Evolutionary conservation across 2,329 filamentous ascomycete genomes (phyloP).

Genomic region (Ascochyta viciae-villosae): DNA sequence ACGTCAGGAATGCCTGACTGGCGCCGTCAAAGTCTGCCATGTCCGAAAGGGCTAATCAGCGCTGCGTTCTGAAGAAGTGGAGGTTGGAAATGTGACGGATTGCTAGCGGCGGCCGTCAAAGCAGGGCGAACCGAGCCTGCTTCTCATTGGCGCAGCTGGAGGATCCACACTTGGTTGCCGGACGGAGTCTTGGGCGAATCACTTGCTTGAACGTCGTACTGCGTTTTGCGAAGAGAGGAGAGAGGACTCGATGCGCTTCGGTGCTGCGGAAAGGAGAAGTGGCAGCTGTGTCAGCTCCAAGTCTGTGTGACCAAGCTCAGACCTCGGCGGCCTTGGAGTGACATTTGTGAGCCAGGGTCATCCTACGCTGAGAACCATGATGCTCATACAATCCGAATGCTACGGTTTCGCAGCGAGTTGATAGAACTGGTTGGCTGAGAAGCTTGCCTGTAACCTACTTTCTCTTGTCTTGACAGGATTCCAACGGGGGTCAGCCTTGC

Average conservation of each 20-base stretch:
- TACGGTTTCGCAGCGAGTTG: background rate
- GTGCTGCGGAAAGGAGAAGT: background rate
- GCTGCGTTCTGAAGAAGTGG: constrained; percentile 12
- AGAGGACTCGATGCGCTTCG: background rate
- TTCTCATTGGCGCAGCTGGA: constrained; percentile 27
- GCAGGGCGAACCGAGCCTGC: constrained; percentile 30
- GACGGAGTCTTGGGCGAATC: background rate
- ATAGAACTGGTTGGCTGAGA: background rate
- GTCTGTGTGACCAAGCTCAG: constrained; percentile 14
- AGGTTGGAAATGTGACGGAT: constrained; percentile 29
- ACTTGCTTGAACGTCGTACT: too few relatives aligned
- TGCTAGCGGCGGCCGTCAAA: constrained; percentile 23
- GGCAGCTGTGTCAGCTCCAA: constrained; percentile 9
- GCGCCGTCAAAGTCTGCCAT: constrained; percentile 51
- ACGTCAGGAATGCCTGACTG: constrained; percentile 62
- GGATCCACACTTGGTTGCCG: background rate
- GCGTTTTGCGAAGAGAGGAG: background rate
- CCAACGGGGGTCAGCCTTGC: background rate
- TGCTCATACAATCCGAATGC: background rate
- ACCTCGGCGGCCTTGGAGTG: constrained; percentile 2
- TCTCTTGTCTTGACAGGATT: background rate
- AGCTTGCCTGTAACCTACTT: too few relatives aligned
- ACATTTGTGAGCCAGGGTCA: constrained; percentile 1
- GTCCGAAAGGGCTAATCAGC: background rate
- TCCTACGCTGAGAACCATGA: background rate